Evolutionary conservation across 2,329 filamentous ascomycete species (phyloP).

Genomic region (Apiospora hydei): DNA sequence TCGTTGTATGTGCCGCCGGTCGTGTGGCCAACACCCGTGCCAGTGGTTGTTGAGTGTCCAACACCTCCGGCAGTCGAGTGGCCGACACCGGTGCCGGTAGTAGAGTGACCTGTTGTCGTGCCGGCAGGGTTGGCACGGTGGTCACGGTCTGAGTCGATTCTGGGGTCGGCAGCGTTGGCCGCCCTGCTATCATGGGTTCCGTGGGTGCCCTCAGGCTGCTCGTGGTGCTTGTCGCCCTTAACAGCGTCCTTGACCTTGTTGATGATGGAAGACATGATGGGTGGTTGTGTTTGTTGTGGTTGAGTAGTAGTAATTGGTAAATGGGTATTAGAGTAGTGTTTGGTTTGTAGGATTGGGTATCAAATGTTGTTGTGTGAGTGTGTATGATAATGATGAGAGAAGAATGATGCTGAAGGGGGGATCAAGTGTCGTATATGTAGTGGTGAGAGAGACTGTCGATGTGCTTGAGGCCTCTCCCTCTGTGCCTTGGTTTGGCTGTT

Average conservation of each 20-base stretch:
- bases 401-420: background rate
- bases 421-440: constrained; percentile 4
- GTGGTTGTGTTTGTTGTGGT: constrained; percentile 22
- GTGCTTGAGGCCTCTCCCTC: background rate
- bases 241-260: constrained; percentile 68
- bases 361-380: constrained; percentile 3
- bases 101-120: constrained; percentile 35
- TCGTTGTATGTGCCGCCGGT: background rate
- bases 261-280: constrained; percentile 63
- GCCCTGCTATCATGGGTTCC: constrained; percentile 34
- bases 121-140: constrained; percentile 39
- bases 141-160: constrained; percentile 45
- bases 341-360: constrained; percentile 17
- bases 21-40: background rate
- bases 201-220: constrained; percentile 41
- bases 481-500: constrained; percentile 7
- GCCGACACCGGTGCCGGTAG: constrained; percentile 25
- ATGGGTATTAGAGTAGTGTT: constrained; percentile 11
- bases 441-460: background rate
- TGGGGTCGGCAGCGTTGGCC: constrained; percentile 43
- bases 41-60: constrained; percentile 22
- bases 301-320: background rate
- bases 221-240: constrained; percentile 49
- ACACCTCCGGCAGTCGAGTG: constrained; percentile 24
- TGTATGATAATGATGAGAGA: constrained; percentile 14